Percentiles rank a stretch among this genome's conserved stretches.
Evolutionary conservation across 495 filamentous ascomycete species (phyloP).

Genomic region (Lepidopterella palustris): DNA sequence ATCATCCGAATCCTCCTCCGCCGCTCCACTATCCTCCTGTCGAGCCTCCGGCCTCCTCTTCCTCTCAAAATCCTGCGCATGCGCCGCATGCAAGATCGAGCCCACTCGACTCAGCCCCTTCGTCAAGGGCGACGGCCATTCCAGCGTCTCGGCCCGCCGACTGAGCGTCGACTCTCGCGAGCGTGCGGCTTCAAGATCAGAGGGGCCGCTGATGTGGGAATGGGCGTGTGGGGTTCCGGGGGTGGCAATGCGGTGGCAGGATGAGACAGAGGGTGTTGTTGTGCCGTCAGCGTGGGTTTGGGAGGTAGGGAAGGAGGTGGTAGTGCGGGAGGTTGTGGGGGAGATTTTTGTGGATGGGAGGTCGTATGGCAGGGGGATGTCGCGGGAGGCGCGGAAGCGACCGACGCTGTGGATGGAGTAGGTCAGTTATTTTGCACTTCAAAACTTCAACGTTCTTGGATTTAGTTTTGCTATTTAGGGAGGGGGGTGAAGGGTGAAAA

Average conservation of each 20-base stretch:
- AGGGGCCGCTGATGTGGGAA: neutral
- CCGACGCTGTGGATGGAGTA: conserved; percentile 44
- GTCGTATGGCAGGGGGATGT: conserved; percentile 73
- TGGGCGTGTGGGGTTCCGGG: neutral
- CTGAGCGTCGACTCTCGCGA: conserved; percentile 1
- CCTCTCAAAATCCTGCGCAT: conserved; percentile 83
- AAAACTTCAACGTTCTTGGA: neutral
- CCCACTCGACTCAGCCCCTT: conserved; percentile 44
- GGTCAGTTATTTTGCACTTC: neutral
- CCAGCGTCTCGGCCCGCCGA: neutral
- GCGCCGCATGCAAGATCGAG: conserved; percentile 62
- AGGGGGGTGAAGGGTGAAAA: neutral
- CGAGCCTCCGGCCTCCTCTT: conserved; percentile 46
- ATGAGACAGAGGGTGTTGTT: conserved; percentile 7
- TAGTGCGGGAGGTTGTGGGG: conserved; percentile 1
- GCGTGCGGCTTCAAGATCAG: conserved; percentile 10
- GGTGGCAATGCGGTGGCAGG: neutral
- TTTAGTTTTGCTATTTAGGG: conserved; percentile 16
- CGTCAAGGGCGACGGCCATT: conserved; percentile 12
- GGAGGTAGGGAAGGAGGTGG: neutral
- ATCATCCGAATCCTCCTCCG: conserved; percentile 28
- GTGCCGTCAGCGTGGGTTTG: neutral
- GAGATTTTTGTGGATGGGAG: conserved; percentile 34
- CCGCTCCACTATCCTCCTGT: conserved; percentile 6
- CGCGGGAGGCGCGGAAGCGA: conserved; percentile 73